Conservation (phyloP, 2,329 filamentous ascomycete genomes). For the Monilinia polystroma region DNA sequence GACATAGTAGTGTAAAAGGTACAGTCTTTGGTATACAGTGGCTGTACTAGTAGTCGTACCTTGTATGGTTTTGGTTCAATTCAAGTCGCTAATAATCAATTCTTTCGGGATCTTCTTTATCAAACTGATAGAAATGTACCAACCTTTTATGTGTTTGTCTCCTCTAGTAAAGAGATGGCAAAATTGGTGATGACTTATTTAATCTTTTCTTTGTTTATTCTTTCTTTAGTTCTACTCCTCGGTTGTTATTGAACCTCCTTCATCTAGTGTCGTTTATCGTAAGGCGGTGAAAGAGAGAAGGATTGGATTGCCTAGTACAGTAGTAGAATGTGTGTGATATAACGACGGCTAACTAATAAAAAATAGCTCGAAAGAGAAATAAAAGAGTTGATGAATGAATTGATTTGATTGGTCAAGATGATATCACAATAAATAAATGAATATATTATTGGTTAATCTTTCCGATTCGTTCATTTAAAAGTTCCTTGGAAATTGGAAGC, state of each 20-base stretch:
- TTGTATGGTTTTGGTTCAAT: no score
- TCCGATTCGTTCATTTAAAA: no score
- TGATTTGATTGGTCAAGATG: background rate
- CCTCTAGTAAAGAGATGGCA: background rate
- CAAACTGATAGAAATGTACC: background rate
- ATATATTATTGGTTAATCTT: background rate
- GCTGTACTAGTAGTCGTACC: no score
- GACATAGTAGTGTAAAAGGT: no score
- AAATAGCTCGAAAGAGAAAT: background rate
- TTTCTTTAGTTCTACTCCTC: background rate
- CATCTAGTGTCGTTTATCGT: conserved; percentile 4
- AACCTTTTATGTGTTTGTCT: no score
- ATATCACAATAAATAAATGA: background rate
- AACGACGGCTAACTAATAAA: background rate
- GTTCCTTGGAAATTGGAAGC: no score
- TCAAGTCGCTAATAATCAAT: no score
- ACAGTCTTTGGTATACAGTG: no score
- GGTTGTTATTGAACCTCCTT: background rate
- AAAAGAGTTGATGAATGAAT: background rate
- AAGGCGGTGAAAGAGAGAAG: background rate
- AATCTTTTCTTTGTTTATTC: background rate
- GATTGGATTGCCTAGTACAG: background rate
- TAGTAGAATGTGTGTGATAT: no score
- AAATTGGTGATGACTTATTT: background rate
- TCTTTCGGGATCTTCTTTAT: no score